These are phyloP conservation scores for Candida tropicalis DNA, from an alignment of 1,139 yeast genomes.

Conservation along the genomic window DNA sequence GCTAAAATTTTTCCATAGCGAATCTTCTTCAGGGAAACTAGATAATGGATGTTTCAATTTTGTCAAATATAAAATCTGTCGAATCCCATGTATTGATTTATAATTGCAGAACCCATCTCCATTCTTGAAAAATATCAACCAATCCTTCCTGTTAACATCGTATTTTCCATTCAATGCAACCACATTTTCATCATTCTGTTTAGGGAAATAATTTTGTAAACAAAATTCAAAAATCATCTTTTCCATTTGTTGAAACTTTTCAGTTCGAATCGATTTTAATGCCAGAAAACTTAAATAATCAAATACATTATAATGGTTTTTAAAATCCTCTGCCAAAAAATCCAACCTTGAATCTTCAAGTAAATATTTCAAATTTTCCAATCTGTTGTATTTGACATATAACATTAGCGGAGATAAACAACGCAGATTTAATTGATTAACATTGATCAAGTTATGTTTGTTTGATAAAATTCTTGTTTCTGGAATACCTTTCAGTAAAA, in stretches of 20 bases:
- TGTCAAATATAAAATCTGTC: slow-evolving; percentile 33
- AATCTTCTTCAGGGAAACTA: slow-evolving; percentile 40
- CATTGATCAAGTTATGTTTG: slow-evolving; percentile 43
- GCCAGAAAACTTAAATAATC: slow-evolving; percentile 44
- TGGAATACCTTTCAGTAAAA: slow-evolving; percentile 52
- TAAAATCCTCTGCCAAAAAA: slow-evolving; percentile 45
- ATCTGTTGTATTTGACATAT: slow-evolving; percentile 69
- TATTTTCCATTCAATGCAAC: slow-evolving; percentile 40
- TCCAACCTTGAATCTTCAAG: slow-evolving; percentile 48
- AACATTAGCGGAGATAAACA: slow-evolving; percentile 71
- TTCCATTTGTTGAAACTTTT: slow-evolving; percentile 43
- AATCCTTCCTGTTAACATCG: slow-evolving; percentile 34
- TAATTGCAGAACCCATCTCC: slow-evolving; percentile 20
- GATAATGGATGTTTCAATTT: slow-evolving; percentile 39
- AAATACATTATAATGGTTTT: slow-evolving; percentile 45
- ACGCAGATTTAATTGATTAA: slow-evolving; percentile 64
- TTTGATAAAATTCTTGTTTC: slow-evolving; percentile 36
- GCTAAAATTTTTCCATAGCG: slow-evolving; percentile 42
- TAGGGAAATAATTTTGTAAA: slow-evolving; percentile 30
- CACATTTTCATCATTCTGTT: slow-evolving; percentile 15
- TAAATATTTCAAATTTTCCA: slow-evolving; percentile 56
- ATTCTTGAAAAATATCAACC: slow-evolving; percentile 34
- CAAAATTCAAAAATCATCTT: slow-evolving; percentile 43
- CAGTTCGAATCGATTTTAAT: slow-evolving; percentile 29
- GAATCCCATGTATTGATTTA: slow-evolving; percentile 41